Base-by-base conservation (phyloP, 1,284 basidiomycete species). In the Garcileccinum viscosum region DNA sequence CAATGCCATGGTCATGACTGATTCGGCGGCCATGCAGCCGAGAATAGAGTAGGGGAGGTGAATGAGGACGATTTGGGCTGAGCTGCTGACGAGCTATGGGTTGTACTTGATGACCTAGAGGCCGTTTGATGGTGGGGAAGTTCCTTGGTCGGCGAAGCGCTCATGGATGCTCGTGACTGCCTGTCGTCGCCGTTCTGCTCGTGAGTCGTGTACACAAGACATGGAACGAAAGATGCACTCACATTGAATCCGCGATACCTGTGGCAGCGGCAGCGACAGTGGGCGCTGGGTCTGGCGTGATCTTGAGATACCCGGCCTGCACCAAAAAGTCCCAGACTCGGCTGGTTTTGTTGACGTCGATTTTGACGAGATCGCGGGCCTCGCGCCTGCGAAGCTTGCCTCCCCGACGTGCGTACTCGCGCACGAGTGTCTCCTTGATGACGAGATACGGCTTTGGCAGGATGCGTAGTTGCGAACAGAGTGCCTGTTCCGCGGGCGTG, bases 391-490 rank as follows among this genome's bases (percentile, higher is more conserved):
- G 91, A 35, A 97, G 85, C 80, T 93, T 92, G 17, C 95, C 96
- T 38, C 93, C 92, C 67, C 95, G 87, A n/a, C 95, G 87, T 9
- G 94, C 94, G 76, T 95, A 97, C 82, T 98, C 96, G 42, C 95
- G 89, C 32, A 98, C 90, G 59, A 97, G 88, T 11, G 93, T 93
- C 81, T 97, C 95, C 80, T 98, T 98, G 83, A 98, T 94, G 68
- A 93, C 89, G 61, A 98, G 89, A 80, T 97, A 98, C 2, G 96
- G 95, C 76, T 95, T 95, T 0, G 96, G 96, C 47, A 97, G 85
- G 69, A 98, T 95, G 7, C 95, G 92, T 22, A 98, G 85, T 66
- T 89, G 87, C 4, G 95, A 94, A 80, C 96, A 98, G n/a, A 98
- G 89, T 0, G 88, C 85, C 80, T 96, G 93, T 82, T 98, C 96